Conservation (phyloP, 2,329 filamentous ascomycete species). For the Rutstroemia sp. region DNA sequence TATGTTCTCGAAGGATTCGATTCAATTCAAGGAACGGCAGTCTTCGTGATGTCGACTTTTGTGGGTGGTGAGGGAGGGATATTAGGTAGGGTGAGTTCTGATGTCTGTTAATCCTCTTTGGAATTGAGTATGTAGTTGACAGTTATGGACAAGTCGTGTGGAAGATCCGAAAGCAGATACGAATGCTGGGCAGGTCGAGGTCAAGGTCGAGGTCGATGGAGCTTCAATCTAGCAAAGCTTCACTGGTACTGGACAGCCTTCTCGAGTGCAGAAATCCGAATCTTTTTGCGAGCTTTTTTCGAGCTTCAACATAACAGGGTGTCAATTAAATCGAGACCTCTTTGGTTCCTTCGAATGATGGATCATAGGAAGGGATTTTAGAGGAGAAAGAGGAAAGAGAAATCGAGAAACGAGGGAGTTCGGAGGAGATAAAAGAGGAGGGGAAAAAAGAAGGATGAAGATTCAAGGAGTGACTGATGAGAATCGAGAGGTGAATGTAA, state of each 20-base stretch:
- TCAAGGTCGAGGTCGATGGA: not conserved
- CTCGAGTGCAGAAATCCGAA: conserved; percentile 1
- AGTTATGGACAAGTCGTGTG: conserved; percentile 21
- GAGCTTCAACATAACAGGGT: conserved; percentile 12
- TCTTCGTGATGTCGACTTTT: not conserved
- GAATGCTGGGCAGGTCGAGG: conserved; percentile 4
- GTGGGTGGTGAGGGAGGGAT: not conserved
- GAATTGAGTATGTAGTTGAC: conserved; percentile 14
- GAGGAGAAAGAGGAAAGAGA: conserved; percentile 4
- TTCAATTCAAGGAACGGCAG: not conserved
- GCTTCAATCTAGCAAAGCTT: conserved; percentile 2
- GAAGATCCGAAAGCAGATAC: conserved; percentile 9
- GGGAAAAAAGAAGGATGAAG: not conserved
- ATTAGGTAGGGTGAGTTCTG: not conserved
- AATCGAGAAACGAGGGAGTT: not conserved
- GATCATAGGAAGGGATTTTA: not conserved
- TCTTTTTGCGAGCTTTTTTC: conserved; percentile 1
- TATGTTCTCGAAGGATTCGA: not conserved
- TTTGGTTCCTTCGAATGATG: conserved; percentile 1
- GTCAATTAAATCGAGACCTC: conserved; percentile 11
- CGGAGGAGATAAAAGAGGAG: not conserved
- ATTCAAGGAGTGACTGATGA: not conserved
- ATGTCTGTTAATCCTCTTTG: conserved; percentile 12
- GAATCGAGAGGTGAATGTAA: not conserved
- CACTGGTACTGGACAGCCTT: not conserved